Base-by-base conservation (phyloP, 371 early-diverging fungal genomes). In the Syncephalastrum racemosum region DNA sequence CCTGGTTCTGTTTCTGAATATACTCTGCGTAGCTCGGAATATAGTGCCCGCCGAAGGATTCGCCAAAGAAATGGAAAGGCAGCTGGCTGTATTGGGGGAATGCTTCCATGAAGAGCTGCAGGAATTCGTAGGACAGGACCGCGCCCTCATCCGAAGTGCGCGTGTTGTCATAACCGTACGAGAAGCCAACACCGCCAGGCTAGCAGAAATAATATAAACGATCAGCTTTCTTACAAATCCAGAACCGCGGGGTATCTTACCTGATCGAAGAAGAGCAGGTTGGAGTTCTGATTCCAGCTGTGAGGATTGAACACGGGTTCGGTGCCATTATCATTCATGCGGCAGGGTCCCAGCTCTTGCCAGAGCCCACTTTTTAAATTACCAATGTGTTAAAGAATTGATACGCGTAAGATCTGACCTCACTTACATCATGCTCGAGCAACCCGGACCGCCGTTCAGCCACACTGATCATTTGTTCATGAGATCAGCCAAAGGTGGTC, bases 381-480 rank as follows among this genome's bases (percentile, higher is more conserved):
- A 1, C 7, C 12, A 24, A 7, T 12, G 36, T 8, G 10, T 31
- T 31, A 31, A 10, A 31, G 12, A 44, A 40, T 18, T 2, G 14
- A 22, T 16, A 12, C 14, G 45, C 13, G 0, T 4, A 42, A 19
- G 18, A 44, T 20, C 24, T 15, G 50, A n/a, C 4, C 23, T 7
- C 6, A 14, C 50, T 42, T 64, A 65, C 50, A 86, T 83, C 66
- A 86, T 70, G 12, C 84, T 85, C 16, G 87, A 85, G 63, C 91
- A 91, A 0, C 94, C 95, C 1, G 95, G 94, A 4, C 94, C 95
- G 14, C 92, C 92, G 27, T 85, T 85, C 52, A 89, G 62, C 92
- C 92, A 92, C 20, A 88, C 78, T 23, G 20, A 15, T 13, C 10
- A 12, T 31, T 8, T 20, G 45, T 90, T 77, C 56, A 89, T 56